Base-by-base conservation (phyloP, 176 grass and related monocot species). In the Ananas comosus region DNA sequence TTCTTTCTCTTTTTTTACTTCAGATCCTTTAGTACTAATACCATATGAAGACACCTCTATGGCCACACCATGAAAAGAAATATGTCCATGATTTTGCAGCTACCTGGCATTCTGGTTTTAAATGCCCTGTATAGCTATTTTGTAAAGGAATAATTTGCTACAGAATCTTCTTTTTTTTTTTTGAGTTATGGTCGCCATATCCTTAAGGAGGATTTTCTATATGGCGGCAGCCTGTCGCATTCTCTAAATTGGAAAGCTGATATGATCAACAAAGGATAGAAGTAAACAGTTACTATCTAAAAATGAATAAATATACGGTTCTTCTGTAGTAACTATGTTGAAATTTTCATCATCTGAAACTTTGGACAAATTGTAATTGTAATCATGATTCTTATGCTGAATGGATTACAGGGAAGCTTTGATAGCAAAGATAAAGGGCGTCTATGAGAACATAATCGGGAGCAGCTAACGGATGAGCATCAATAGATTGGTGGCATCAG, bases 401-500 rank as follows among this genome's bases (percentile, higher is more conserved):
- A 64, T 79, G 28, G 5, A 28, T 70, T 74, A 10, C 82, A 88
- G 85, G 72, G 85, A 91, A 74, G 82, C 81, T 65, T 65, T 91
- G 65, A 14, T 91, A 58, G 53, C 27, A 24, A 91, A 88, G 59
- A 79, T 91, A 18, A 85, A 88, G 76, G 52, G 49, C 54, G 82
- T 79, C 19, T 91, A 82, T 65, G 68, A 69, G 3, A 76, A 88
- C 64, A 85, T 91, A 58, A 80, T 80, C 9, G 79, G 88, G 29
- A 80, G 59, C 67, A 74, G 66, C 76, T 81, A 74, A 75, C 71
- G 28, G 18, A 17, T 53, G 33, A 74, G 21, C 12, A 73, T 76
- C 63, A 27, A 53, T 61, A 61, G 16, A 19, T 56, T n/a, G 21
- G 16, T 42, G 33, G 33, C 33, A 42, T 7, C 4, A 42, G 33